Evolutionary conservation across 2,329 filamentous ascomycete genomes (phyloP), one percentile per base, ranked within the genome.

Genomic region (Paracamarosporium sp.): DNA sequence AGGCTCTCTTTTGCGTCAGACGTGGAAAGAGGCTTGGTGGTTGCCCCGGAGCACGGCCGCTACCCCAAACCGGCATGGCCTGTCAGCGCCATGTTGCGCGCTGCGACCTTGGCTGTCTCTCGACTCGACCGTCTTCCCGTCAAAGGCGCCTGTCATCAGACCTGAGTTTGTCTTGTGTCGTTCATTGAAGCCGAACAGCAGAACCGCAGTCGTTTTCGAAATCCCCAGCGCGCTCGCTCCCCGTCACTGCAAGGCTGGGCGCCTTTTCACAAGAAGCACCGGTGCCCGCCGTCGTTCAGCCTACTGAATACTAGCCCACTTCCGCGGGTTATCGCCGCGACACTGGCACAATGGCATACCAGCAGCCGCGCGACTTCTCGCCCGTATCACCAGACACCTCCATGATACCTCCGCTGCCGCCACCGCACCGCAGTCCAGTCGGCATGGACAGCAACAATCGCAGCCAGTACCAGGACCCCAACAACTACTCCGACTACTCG

Each of bases 401-500:
- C 51, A 67, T 70, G 63, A 63, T 66, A 43, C 73, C 73, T n/a
- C 72, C 74, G 53, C 72, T 68, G 17, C 74, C 75, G 41, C 73
- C 74, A 33, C 63, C 59, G 40, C 73, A 75, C 59, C 71, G 71
- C 60, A 55, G 55, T 28, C 72, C 70, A 41, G 65, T 69, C 2
- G 68, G 67, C 57, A 61, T 64, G 9, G 64, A 68, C 60, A 66
- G 55, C 59, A n/a, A n/a, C n/a, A n/a, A n/a, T 48, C 62, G 20
- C 62, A 53, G 40, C 53, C 63, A 65, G 36, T 59, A 60, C 28
- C 68, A 69, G 17, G 65, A 66, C 57, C 63, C 71, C 4, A 70
- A 72, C 54, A 68, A 70, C 61, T 75, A 75, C 66, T 70, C 73
- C 8, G 62, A 74, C 63, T 71, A 70, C 57, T 73, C 72, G 25